A percentile compares a stretch with the other conserved stretches of the same genome.
Conservation (phyloP, 2,329 filamentous ascomycete genomes). For the Scytalidium lignicola region DNA sequence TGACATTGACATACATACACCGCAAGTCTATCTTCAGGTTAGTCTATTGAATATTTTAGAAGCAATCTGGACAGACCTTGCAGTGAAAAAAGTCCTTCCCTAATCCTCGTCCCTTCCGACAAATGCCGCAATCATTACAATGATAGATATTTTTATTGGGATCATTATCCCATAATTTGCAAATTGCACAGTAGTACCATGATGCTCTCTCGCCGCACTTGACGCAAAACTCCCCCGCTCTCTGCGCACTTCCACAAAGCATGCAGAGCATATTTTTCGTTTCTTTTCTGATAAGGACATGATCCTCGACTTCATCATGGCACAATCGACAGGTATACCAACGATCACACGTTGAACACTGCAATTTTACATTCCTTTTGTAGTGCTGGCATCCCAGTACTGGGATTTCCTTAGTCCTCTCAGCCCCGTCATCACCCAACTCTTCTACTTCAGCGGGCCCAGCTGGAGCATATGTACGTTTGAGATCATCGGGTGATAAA, state of each 20-base stretch:
- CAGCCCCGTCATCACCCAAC: slow-evolving; percentile 28
- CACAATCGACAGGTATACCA: slow-evolving; percentile 97
- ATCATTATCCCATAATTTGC: slow-evolving; percentile 97
- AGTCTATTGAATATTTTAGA: background rate
- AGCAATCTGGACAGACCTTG: slow-evolving; percentile 57
- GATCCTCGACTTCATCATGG: slow-evolving; percentile 78
- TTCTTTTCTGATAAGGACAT: slow-evolving; percentile 71
- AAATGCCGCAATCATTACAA: slow-evolving; percentile 93
- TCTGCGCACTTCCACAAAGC: slow-evolving; percentile 82
- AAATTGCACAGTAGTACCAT: slow-evolving; percentile 88
- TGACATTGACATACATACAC: slow-evolving; percentile 87
- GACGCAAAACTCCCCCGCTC: slow-evolving; percentile 70
- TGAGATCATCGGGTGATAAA: slow-evolving; percentile 56
- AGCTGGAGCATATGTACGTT: slow-evolving; percentile 60
- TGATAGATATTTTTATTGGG: slow-evolving; percentile 90
- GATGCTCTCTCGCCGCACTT: slow-evolving; percentile 73
- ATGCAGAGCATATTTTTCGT: slow-evolving; percentile 98
- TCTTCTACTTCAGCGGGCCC: slow-evolving; percentile 43
- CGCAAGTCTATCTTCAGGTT: slow-evolving; percentile 62
- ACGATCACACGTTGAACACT: slow-evolving; percentile 81
- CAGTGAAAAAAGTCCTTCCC: slow-evolving; percentile 98
- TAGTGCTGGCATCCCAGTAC: slow-evolving; percentile 86
- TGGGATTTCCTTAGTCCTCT: slow-evolving; percentile 22
- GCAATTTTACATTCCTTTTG: slow-evolving; percentile 89
- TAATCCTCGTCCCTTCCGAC: slow-evolving; percentile 80